These are phyloP conservation scores for Chimonanthus praecox DNA, from an alignment of 164 flowering plant species.

Conservation along the genomic window DNA sequence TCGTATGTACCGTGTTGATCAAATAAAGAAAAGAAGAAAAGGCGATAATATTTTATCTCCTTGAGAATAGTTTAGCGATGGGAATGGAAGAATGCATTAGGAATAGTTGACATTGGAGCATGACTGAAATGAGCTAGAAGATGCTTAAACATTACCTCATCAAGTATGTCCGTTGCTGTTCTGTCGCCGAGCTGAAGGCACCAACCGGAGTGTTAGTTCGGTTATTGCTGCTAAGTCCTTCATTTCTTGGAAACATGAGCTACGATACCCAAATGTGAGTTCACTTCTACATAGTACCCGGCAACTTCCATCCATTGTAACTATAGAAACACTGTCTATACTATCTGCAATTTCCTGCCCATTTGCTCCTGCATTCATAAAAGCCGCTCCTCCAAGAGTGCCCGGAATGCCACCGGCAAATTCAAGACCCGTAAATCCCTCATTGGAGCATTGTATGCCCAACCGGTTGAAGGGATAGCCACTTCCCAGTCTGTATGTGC, in stretches of 20 bases:
- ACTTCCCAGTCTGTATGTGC: constrained; percentile 39
- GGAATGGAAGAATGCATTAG: background rate
- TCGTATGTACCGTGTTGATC: no score
- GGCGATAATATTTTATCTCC: background rate
- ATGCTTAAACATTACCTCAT: constrained; percentile 25
- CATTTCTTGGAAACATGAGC: constrained; percentile 41
- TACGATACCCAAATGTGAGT: constrained; percentile 39
- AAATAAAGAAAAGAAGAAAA: background rate
- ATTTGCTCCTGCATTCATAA: constrained; percentile 56
- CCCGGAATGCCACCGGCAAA: constrained; percentile 55
- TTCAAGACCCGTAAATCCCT: constrained; percentile 47
- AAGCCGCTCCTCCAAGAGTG: constrained; percentile 45
- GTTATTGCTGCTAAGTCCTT: constrained; percentile 39
- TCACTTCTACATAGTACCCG: constrained; percentile 22
- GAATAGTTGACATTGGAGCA: no score
- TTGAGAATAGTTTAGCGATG: background rate
- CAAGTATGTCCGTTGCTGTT: constrained; percentile 23
- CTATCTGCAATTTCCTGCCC: constrained; percentile 40
- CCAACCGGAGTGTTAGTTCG: constrained; percentile 40
- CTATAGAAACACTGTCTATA: constrained; percentile 35
- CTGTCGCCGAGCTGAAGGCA: constrained; percentile 24
- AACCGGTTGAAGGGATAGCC: constrained; percentile 40
- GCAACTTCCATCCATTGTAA: constrained; percentile 27
- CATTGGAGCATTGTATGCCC: constrained; percentile 31
- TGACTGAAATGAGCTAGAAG: background rate